Percentiles rank a stretch among this genome's conserved stretches.
Evolutionary conservation across 441 rosid species (phyloP).

Genomic region (Breynia disticha): DNA sequence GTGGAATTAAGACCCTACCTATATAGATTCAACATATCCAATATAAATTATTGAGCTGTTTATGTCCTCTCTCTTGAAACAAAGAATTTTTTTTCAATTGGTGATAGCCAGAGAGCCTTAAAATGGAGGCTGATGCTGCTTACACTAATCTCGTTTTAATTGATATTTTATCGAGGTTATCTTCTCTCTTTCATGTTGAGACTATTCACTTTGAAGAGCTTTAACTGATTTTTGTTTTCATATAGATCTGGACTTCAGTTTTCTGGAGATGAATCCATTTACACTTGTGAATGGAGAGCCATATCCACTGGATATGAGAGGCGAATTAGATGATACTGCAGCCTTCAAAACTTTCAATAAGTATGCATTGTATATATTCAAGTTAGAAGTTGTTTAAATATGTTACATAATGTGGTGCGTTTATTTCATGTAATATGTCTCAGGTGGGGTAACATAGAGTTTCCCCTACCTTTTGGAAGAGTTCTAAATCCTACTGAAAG

Average conservation of each 20-base stretch:
- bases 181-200: not conserved
- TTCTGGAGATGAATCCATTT: conserved; percentile 98
- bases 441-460: conserved; percentile 86
- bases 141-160: not conserved
- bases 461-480: conserved; percentile 94
- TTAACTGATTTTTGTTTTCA: not conserved
- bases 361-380: conserved; percentile 26
- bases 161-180: conserved; percentile 13
- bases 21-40: too few species aligned
- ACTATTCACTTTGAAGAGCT: not conserved
- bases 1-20: not conserved
- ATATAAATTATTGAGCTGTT: not conserved
- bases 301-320: conserved; percentile 96
- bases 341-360: conserved; percentile 93
- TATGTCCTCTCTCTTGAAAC: not conserved
- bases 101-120: not conserved
- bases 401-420: too few species aligned
- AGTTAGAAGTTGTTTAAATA: too few species aligned
- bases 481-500: conserved; percentile 75
- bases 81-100: not conserved
- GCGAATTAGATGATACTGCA: conserved; percentile 92
- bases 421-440: not conserved
- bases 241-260: conserved; percentile 87
- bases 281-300: conserved; percentile 82
- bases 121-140: not conserved